These are phyloP conservation scores for Stropharia rugosoannulata DNA, from an alignment of 768 basidiomycete species.

Conservation along the genomic window DNA sequence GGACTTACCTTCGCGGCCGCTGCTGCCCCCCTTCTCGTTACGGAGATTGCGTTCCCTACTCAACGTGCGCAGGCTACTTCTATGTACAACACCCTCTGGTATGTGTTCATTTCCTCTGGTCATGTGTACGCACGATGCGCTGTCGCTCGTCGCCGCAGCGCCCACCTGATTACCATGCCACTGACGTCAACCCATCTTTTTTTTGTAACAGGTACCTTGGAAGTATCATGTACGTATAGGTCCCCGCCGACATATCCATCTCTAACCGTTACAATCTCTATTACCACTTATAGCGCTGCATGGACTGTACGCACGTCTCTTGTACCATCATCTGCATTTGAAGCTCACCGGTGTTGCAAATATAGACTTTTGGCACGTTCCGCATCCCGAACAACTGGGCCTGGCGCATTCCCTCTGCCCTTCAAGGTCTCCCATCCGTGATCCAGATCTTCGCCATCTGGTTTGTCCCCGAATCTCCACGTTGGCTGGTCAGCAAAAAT, in stretches of 20 bases:
- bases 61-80: conserved; percentile 73
- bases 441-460: conserved; percentile 59
- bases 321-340: not conserved
- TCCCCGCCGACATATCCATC: not conserved
- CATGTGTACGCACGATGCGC: not conserved
- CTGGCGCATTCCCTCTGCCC: conserved; percentile 70
- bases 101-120: not conserved
- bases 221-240: conserved; percentile 52
- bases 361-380: conserved; percentile 65
- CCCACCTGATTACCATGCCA: not conserved
- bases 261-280: not conserved
- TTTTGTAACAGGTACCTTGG: conserved; percentile 48
- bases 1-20: conserved; percentile 66
- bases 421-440: conserved; percentile 62
- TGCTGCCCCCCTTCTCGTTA: conserved; percentile 72
- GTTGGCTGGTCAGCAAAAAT: conserved; percentile 71
- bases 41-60: conserved; percentile 71
- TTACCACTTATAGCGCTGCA: conserved; percentile 42
- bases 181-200: conserved; percentile 6
- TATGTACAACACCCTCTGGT: conserved; percentile 72
- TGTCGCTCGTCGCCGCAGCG: not conserved
- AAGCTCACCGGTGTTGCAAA: not conserved
- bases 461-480: conserved; percentile 71
- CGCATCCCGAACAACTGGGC: conserved; percentile 57
- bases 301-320: conserved; percentile 43